These are phyloP conservation scores for Lactifluus echinatus DNA, from an alignment of 768 basidiomycete species.

Conservation along the genomic window DNA sequence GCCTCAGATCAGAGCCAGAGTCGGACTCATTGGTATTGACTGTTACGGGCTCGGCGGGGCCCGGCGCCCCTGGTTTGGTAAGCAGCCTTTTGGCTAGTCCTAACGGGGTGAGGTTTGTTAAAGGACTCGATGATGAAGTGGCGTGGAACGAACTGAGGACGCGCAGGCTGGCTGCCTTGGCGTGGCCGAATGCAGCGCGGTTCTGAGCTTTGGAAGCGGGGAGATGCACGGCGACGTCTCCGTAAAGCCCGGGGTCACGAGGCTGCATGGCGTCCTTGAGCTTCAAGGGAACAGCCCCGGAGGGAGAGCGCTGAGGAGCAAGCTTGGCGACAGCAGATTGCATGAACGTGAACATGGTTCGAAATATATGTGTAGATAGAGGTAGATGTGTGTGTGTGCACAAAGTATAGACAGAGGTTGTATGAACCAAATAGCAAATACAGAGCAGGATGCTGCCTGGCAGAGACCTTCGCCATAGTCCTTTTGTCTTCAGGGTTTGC, in stretches of 20 bases:
- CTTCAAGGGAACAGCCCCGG: background rate
- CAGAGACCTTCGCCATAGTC: background rate
- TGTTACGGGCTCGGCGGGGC: background rate
- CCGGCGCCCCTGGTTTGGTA: background rate
- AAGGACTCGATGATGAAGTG: background rate
- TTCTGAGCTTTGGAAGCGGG: background rate
- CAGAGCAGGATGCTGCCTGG: background rate
- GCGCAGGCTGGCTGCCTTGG: background rate
- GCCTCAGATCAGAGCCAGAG: too few relatives aligned
- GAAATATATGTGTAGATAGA: background rate
- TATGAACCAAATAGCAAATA: background rate
- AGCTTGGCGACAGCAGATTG: background rate
- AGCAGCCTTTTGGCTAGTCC: background rate
- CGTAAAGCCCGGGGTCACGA: background rate
- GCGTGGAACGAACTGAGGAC: background rate
- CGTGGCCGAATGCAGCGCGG: background rate
- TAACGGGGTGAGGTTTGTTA: background rate
- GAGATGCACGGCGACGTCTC: background rate
- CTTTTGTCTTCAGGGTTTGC: background rate
- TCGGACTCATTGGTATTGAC: background rate
- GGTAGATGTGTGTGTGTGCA: background rate
- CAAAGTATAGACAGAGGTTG: background rate
- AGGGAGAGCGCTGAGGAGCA: background rate
- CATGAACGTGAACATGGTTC: conserved; percentile 6
- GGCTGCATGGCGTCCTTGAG: background rate